These are phyloP conservation scores for Ophiostoma tasmaniense DNA, from an alignment of 2,329 filamentous ascomycete species.

Conservation along the genomic window DNA sequence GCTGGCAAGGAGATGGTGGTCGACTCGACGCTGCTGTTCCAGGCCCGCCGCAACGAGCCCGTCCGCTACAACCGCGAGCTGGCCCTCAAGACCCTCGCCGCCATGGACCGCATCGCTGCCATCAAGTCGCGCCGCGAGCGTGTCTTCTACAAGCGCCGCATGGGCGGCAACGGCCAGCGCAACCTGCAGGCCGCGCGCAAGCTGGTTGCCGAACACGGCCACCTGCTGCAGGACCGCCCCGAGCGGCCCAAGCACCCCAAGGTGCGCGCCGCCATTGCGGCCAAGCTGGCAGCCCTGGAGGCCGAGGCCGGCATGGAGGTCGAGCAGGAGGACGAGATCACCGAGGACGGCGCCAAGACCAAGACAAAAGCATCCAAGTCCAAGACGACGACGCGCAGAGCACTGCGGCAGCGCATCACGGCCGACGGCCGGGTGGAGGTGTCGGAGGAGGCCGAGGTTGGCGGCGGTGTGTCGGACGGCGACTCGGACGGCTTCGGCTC, in stretches of 20 bases:
- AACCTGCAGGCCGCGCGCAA: slow-evolving; percentile 74
- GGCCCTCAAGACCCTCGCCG: slow-evolving; percentile 75
- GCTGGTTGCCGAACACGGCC: slow-evolving; percentile 84
- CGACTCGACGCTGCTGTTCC: slow-evolving; percentile 88
- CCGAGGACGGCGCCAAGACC: slow-evolving; percentile 25
- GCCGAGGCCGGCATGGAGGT: slow-evolving; percentile 48
- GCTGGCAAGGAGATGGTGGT: slow-evolving; percentile 85
- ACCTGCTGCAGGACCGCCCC: slow-evolving; percentile 67
- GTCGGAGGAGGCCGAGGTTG: slow-evolving; percentile 23
- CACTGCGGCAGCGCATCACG: slow-evolving; percentile 30
- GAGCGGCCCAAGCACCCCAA: slow-evolving; percentile 30
- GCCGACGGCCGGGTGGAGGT: slow-evolving; percentile 34
- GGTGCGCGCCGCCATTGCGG: slow-evolving; percentile 38
- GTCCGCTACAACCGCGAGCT: slow-evolving; percentile 93
- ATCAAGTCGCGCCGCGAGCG: slow-evolving; percentile 77
- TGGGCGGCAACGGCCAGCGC: slow-evolving; percentile 81
- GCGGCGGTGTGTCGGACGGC: slow-evolving; percentile 22
- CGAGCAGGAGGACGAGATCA: slow-evolving; percentile 32
- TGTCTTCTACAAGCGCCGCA: slow-evolving; percentile 87
- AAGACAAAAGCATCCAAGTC: slow-evolving; percentile 16
- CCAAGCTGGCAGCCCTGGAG: slow-evolving; percentile 12
- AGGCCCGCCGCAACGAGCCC: slow-evolving; percentile 85
- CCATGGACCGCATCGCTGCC: slow-evolving; percentile 85
- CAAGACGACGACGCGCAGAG: slow-evolving; percentile 27
- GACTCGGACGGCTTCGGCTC: slow-evolving; percentile 24